Evolutionary conservation across 1,139 yeast species (phyloP), one percentile per base, ranked within the genome.

Genomic region (Geotrichum phurueaensis): DNA sequence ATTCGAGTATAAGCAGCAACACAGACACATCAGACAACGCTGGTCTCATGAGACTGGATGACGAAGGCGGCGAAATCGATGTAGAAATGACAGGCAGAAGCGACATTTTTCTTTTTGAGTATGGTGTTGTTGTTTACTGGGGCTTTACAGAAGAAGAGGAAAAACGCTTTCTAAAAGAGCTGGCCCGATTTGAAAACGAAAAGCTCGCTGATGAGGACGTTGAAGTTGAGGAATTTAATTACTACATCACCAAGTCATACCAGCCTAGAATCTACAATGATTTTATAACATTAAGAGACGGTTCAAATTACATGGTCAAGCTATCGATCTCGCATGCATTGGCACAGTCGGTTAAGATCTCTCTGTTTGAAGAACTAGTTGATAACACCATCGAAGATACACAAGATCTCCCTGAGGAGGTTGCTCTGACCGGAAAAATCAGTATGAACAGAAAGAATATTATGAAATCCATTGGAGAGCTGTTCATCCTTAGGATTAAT

Each of bases 381-480:
- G 97, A 92, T 73, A 91, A 91, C 71, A 94, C 98, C 1, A 94
- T 94, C 69, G 96, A 91, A 72, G 97, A 90, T 70, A 94, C 98
- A 1, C 96, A 92, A 70, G 97, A 91, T 69, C 91, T 94, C 55
- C 99, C 98, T 1, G 96, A 89, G 69, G 96, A 91, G 71, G 89
- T 94, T 69, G 97, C 98, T 1, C 84, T 85, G 49, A 88, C 96
- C 6, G 98, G 98, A 70, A 92, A 91, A 73, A 96, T 94, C 63
- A 89, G 89, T 69, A 91, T 94, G 97, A 85, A 86, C 50, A 83
- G 96, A 68, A 95, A 88, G 69, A 96, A 91, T 68, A 92, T 92
- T 61, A 92, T 94, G 97, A 92, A 91, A 75, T 87, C 95, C 60
- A 94, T 94, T 63, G 99, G 99, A 20, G 98, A 94, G 72, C 80